These are phyloP conservation scores for Ganoderma resinaceum DNA, from an alignment of 1,284 basidiomycete species.

Conservation along the genomic window DNA sequence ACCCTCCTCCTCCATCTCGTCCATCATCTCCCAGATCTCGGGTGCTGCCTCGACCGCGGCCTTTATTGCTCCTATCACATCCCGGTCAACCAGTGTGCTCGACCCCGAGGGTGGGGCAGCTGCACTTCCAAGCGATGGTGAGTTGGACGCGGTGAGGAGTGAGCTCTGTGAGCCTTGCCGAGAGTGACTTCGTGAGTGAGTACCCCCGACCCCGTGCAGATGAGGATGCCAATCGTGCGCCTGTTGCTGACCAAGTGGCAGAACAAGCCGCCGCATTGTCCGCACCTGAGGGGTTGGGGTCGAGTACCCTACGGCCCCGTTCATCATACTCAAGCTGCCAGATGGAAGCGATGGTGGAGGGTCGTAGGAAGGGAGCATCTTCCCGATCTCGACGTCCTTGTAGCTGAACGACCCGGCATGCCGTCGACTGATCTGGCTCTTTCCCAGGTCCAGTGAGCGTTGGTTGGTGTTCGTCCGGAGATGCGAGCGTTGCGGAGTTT, in stretches of 20 bases:
- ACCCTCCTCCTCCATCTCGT: conserved; percentile 58
- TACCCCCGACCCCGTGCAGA: conserved; percentile 27
- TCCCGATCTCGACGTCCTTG: conserved; percentile 90
- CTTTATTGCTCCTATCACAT: conserved; percentile 73
- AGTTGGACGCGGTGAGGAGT: conserved; percentile 49
- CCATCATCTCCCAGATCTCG: conserved; percentile 74
- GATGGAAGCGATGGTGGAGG: conserved; percentile 28
- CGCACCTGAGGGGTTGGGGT: conserved; percentile 53
- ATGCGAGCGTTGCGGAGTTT: conserved; percentile 28
- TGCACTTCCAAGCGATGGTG: conserved; percentile 24
- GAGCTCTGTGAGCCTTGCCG: conserved; percentile 67
- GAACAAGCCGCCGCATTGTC: conserved; percentile 43
- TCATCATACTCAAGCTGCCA: conserved; percentile 8
- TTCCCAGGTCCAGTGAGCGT: conserved; percentile 34
- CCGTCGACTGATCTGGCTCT: conserved; percentile 64
- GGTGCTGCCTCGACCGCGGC: conserved; percentile 74
- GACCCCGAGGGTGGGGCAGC: conserved; percentile 42
- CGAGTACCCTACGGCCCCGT: conserved; percentile 26
- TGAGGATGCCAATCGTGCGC: background rate
- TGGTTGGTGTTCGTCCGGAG: conserved; percentile 33
- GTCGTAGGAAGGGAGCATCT: conserved; percentile 74
- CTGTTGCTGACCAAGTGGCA: conserved; percentile 24
- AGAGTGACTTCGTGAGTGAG: conserved; percentile 65
- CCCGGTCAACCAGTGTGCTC: conserved; percentile 68
- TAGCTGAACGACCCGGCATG: conserved; percentile 94